Conservation (phyloP, 352 stramenopile genomes). For the Phytophthora tentaculata region DNA sequence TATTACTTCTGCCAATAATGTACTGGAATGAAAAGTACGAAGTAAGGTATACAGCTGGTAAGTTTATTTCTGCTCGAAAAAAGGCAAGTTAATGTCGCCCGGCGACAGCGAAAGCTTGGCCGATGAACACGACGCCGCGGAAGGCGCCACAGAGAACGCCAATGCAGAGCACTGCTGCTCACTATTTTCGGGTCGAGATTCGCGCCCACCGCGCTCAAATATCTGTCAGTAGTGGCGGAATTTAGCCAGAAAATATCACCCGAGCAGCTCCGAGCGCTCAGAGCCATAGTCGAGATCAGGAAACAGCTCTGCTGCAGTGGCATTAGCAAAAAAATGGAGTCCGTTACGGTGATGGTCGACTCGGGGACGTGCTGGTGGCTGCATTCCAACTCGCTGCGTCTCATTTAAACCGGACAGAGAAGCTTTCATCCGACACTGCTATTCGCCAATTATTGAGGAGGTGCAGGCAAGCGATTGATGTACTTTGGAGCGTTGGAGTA, state of each 20-base stretch:
- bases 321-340: neutral
- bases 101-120: neutral
- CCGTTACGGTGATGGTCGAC: neutral
- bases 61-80: neutral
- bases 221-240: conserved; percentile 6
- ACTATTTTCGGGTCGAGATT: neutral
- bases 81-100: neutral
- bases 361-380: conserved; percentile 11
- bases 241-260: neutral
- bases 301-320: neutral
- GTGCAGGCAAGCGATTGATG: conserved; percentile 6
- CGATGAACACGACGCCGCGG: neutral
- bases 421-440: neutral
- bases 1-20: too few relatives aligned
- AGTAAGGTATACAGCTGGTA: too few relatives aligned
- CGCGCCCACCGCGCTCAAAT: conserved; percentile 8
- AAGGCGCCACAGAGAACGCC: neutral
- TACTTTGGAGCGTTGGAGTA: conserved; percentile 1
- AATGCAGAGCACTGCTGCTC: neutral
- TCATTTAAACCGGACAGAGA: too few relatives aligned
- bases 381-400: neutral
- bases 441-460: neutral
- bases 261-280: conserved; percentile 17
- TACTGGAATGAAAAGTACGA: too few relatives aligned
- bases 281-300: neutral